These are phyloP conservation scores for Chenopodium berlandieri DNA, from an alignment of 148 eudicot genomes.

Conservation along the genomic window DNA sequence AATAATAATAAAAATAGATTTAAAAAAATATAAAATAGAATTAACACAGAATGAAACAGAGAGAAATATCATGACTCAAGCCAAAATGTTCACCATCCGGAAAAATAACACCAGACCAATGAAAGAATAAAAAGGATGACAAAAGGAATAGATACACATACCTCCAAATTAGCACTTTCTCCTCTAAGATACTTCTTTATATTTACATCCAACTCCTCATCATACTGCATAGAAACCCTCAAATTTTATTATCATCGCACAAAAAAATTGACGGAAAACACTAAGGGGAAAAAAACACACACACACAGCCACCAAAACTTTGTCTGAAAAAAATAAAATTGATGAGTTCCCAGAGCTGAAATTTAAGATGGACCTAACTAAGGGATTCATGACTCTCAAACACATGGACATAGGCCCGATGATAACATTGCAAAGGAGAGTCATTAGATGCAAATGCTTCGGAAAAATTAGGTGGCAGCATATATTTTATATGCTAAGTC, in stretches of 20 bases:
- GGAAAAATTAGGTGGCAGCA: no score
- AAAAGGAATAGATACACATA: slow-evolving; percentile 19
- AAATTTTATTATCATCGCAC: not conserved
- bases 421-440: not conserved
- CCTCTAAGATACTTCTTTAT: slow-evolving; percentile 82
- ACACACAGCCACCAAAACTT: not conserved
- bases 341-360: not conserved
- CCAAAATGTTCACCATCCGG: no score
- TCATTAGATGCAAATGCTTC: not conserved
- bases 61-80: not conserved
- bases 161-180: slow-evolving; percentile 67
- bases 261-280: not conserved
- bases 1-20: slow-evolving; percentile 11
- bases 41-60: not conserved
- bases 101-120: not conserved
- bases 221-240: slow-evolving; percentile 35
- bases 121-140: not conserved
- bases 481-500: not conserved
- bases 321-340: no score
- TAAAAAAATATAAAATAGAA: no score
- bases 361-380: not conserved
- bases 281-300: not conserved
- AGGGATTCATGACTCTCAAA: not conserved
- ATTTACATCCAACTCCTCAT: slow-evolving; percentile 48
- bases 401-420: not conserved